Conservation (phyloP, 129 eudicot genomes). For the Chrysanthemum lavandulifolium region DNA sequence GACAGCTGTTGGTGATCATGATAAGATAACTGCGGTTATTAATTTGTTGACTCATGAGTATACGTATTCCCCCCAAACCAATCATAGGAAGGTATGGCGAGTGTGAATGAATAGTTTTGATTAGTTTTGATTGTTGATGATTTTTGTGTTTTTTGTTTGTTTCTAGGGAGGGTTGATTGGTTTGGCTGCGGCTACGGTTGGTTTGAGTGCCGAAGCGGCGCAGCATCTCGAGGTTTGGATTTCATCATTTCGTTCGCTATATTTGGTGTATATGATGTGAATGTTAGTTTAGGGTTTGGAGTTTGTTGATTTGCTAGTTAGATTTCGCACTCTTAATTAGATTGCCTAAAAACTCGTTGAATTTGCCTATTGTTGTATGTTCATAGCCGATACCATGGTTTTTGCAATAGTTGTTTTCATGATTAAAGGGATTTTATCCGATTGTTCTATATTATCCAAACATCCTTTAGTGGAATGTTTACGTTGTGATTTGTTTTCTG, state of each 20-base stretch:
- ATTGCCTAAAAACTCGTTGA: slow-evolving; percentile 9
- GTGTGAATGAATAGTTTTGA: neutral
- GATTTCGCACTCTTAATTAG: slow-evolving; percentile 8
- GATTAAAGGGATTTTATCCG: neutral
- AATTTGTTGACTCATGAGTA: slow-evolving; percentile 72
- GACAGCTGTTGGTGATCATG: slow-evolving; percentile 74
- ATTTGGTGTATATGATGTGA: neutral
- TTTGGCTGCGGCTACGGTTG: slow-evolving; percentile 96
- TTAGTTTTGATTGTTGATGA: slow-evolving; percentile 21
- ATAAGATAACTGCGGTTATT: slow-evolving; percentile 76
- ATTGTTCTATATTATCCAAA: slow-evolving; percentile 4
- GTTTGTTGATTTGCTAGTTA: slow-evolving; percentile 13
- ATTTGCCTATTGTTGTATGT: neutral
- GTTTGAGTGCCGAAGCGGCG: slow-evolving; percentile 84
- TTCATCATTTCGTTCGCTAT: neutral
- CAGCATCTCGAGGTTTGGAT: slow-evolving; percentile 86
- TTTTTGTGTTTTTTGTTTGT: slow-evolving; percentile 6
- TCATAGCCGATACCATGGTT: slow-evolving; percentile 7
- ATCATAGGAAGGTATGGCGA: slow-evolving; percentile 77
- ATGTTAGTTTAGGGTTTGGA: neutral
- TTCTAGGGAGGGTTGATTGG: slow-evolving; percentile 93
- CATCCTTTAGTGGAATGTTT: neutral
- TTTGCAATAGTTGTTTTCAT: neutral
- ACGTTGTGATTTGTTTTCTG: neutral
- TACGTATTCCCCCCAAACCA: slow-evolving; percentile 76